Conservation (phyloP, 768 basidiomycete species). For the Pulveroboletus sp. region DNA sequence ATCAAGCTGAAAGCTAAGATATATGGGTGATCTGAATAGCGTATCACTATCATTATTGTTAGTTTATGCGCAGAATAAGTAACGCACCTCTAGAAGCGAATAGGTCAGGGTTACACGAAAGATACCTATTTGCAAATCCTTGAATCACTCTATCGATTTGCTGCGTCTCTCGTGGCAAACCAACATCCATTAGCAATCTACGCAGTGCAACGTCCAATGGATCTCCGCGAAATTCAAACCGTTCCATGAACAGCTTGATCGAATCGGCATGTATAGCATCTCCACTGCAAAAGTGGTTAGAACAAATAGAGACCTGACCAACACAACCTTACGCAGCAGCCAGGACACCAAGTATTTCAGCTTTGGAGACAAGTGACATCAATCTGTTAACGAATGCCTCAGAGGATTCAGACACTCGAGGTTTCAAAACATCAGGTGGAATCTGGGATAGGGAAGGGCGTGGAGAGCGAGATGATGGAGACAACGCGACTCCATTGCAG, state of each 20-base stretch:
- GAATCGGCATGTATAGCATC: conserved; percentile 70
- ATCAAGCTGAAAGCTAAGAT: conserved; percentile 96
- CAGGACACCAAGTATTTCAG: conserved; percentile 76
- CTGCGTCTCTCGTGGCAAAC: conserved; percentile 93
- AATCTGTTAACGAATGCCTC: conserved; percentile 69
- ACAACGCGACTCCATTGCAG: conserved; percentile 12
- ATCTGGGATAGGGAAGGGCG: conserved; percentile 44
- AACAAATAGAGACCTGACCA: conserved; percentile 1
- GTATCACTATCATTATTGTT: not conserved
- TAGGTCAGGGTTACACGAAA: conserved; percentile 76
- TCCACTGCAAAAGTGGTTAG: conserved; percentile 43
- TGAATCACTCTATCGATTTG: conserved; percentile 98
- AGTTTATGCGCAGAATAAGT: not conserved
- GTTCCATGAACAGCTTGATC: conserved; percentile 65
- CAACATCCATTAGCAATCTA: conserved; percentile 85
- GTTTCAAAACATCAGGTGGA: conserved; percentile 47
- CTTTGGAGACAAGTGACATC: conserved; percentile 60
- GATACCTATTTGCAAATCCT: conserved; percentile 85
- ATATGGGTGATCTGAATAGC: conserved; percentile 79
- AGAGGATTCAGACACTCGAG: conserved; percentile 63
- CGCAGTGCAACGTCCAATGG: conserved; percentile 92
- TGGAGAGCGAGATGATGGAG: conserved; percentile 39
- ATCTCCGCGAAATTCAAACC: conserved; percentile 75
- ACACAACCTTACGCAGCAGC: conserved; percentile 67
- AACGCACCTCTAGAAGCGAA: conserved; percentile 72